Percentiles rank a stretch among this genome's conserved stretches.
Evolutionary conservation across 371 early-diverging fungal genomes (phyloP).

Genomic region (Mortierella sp.): DNA sequence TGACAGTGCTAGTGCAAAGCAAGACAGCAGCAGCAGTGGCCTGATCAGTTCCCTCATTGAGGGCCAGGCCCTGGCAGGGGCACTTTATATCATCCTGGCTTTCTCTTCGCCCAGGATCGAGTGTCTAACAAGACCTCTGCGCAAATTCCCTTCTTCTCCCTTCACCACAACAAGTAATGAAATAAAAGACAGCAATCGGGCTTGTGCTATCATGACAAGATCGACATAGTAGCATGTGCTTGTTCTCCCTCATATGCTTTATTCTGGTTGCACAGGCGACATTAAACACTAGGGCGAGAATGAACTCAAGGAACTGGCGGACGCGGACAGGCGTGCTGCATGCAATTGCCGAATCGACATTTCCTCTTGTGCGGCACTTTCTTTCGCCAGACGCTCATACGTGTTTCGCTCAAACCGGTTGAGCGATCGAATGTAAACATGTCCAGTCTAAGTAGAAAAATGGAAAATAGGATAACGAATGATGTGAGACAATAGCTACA

Average conservation of each 20-base stretch:
- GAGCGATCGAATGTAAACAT: slow-evolving; percentile 38
- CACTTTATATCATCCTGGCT: slow-evolving; percentile 52
- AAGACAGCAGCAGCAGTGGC: slow-evolving; percentile 48
- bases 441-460: slow-evolving; percentile 30
- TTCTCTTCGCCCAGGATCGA: slow-evolving; percentile 54
- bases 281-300: slow-evolving; percentile 1
- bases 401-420: slow-evolving; percentile 48
- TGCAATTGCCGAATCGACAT: slow-evolving; percentile 30
- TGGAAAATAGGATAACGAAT: not conserved
- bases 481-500: not conserved
- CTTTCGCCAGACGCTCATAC: slow-evolving; percentile 46
- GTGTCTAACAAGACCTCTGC: slow-evolving; percentile 55
- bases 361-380: slow-evolving; percentile 27
- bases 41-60: slow-evolving; percentile 37
- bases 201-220: no score
- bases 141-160: slow-evolving; percentile 19
- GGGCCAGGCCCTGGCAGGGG: slow-evolving; percentile 53
- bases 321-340: slow-evolving; percentile 24
- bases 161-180: no score
- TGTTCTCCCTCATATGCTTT: no score
- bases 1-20: slow-evolving; percentile 54
- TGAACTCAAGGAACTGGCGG: slow-evolving; percentile 26
- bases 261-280: no score
- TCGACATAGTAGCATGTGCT: no score
- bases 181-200: no score